Conservation (phyloP, 2,329 filamentous ascomycete species). For the Fusarium coicis region DNA sequence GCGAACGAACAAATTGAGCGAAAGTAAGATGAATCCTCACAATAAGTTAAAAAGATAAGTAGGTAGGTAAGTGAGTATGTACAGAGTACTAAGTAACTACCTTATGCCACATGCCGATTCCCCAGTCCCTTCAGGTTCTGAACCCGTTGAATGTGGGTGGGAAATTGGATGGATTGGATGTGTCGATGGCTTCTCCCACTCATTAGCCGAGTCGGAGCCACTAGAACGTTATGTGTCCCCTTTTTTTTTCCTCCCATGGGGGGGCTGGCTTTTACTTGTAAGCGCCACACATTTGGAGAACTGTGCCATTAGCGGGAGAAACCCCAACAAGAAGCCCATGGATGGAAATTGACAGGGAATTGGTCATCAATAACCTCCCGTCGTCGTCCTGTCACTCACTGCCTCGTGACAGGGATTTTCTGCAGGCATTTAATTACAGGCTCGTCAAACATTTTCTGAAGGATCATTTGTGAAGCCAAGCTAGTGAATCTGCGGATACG, state of each 20-base stretch:
- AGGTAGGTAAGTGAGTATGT: too few species aligned
- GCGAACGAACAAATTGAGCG: slow-evolving; percentile 8
- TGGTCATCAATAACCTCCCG: slow-evolving; percentile 21
- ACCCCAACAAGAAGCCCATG: slow-evolving; percentile 12
- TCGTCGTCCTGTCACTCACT: slow-evolving; percentile 7
- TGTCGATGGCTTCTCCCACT: slow-evolving; percentile 43
- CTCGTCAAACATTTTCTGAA: slow-evolving; percentile 14
- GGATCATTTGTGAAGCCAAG: background rate
- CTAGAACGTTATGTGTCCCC: slow-evolving; percentile 37
- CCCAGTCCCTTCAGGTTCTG: slow-evolving; percentile 23
- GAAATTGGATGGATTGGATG: slow-evolving; percentile 45
- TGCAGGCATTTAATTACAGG: slow-evolving; percentile 28
- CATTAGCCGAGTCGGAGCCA: slow-evolving; percentile 40
- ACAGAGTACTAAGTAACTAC: background rate
- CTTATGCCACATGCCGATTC: slow-evolving; percentile 28
- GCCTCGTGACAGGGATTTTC: slow-evolving; percentile 12
- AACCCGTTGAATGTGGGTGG: slow-evolving; percentile 37
- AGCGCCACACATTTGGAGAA: slow-evolving; percentile 35
- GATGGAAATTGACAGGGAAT: slow-evolving; percentile 6
- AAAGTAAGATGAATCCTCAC: slow-evolving; percentile 3
- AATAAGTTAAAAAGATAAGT: background rate
- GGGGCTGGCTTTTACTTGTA: background rate
- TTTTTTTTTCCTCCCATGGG: slow-evolving; percentile 28
- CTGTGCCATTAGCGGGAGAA: background rate
- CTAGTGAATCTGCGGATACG: background rate